Evolutionary conservation across 331 rosid genomes (phyloP), one percentile per base, ranked within the genome.

Genomic region (Acacia concinna): DNA sequence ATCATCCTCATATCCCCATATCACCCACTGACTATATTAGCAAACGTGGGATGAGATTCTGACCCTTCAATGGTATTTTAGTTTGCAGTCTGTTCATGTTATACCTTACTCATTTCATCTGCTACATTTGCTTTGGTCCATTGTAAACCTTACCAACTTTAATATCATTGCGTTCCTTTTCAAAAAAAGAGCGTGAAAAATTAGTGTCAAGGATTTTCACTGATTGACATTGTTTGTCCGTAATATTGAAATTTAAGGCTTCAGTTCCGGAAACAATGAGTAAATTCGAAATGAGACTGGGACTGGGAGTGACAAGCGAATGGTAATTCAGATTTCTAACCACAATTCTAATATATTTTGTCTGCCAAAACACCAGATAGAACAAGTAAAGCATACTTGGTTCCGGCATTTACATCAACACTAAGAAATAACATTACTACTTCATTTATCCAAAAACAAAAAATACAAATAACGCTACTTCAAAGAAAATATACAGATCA

Each of bases 401-500:
- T 78, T 73, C 80, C 52, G 41, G 74, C 77, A 38, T 38, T 38
- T 38, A 38, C 41, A 38, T 38, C 2, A 68, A 35, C 44, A 34
- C 83, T 57, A 75, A 27, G 13, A 67, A 38, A 38, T 38, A 38
- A 38, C 41, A 38, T 6, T 38, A 11, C 41, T 38, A 8, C 41
- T 37, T 37, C 41, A 38, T 38, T 38, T 38, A 38, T 38, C 41
- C 41, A 38, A 38, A 37, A 38, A 37, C n/a, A n/a, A n/a, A n/a
- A n/a, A n/a, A n/a, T n/a, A 80, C 86, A 72, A 60, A 70, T 35
- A 80, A 86, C 69, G 81, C 76, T 68, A 82, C 72, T 80, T 74
- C 40, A 85, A 72, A 80, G 63, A 75, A 60, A 63, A 86, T 83
- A 76, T 87, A 92, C 87, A 88, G 83, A 60, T 84, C 84, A 54